Evolutionary conservation across 805 yeast genomes (phyloP).

Genomic region (Candida mattraensis): DNA sequence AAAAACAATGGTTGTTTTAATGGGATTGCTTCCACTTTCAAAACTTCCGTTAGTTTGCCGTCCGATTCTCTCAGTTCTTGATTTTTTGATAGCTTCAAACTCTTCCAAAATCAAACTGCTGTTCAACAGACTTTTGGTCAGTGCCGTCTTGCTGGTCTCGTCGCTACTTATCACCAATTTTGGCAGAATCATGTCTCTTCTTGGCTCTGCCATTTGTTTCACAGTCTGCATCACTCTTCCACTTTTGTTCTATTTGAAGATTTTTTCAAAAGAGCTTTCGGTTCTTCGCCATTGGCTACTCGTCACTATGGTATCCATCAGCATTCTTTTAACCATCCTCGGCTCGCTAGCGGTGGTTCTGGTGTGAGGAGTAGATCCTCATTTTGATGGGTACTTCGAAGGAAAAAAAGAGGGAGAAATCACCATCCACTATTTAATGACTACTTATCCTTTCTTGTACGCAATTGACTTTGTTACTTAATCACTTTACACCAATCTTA

Average conservation of each 20-base stretch:
- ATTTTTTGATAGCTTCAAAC: slow-evolving; percentile 28
- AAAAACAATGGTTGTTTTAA: slow-evolving; percentile 56
- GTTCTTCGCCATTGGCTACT: slow-evolving; percentile 40
- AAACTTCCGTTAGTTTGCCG: slow-evolving; percentile 82
- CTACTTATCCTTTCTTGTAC: slow-evolving; percentile 18
- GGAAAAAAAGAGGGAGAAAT: not conserved
- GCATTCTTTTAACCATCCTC: slow-evolving; percentile 48
- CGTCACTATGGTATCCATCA: slow-evolving; percentile 42
- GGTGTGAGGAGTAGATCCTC: slow-evolving; percentile 13
- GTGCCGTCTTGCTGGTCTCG: slow-evolving; percentile 53
- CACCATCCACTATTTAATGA: slow-evolving; percentile 1
- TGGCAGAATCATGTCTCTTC: slow-evolving; percentile 75
- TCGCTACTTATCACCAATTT: slow-evolving; percentile 74
- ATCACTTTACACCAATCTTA: slow-evolving; percentile 16
- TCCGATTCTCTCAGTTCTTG: slow-evolving; percentile 75
- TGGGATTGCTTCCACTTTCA: slow-evolving; percentile 82
- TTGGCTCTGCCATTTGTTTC: slow-evolving; percentile 82
- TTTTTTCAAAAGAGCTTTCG: slow-evolving; percentile 48
- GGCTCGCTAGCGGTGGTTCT: slow-evolving; percentile 60
- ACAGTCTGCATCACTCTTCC: slow-evolving; percentile 80
- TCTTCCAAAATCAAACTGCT: slow-evolving; percentile 10
- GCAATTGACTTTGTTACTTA: slow-evolving; percentile 8
- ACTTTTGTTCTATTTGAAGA: slow-evolving; percentile 61
- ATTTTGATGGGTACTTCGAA: no score
- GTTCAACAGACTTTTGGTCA: slow-evolving; percentile 47